Evolutionary conservation across 805 yeast species (phyloP).

Genomic region (Middelhovenomyces tepae): DNA sequence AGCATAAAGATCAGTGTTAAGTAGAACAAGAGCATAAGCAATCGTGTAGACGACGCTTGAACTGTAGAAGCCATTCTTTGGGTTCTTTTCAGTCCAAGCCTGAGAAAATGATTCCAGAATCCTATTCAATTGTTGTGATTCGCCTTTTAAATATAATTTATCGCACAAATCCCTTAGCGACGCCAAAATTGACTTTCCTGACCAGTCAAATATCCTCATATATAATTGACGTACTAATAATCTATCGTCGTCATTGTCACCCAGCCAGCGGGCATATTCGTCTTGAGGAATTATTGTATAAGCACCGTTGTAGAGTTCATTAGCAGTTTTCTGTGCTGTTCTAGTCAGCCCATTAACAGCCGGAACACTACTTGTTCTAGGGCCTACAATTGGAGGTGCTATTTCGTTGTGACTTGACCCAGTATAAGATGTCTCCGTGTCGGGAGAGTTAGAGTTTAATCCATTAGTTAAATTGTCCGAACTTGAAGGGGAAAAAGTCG

Average conservation of each 20-base stretch:
- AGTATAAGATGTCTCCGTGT: too few relatives aligned
- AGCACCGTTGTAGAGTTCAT: conserved; percentile 6
- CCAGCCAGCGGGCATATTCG: conserved; percentile 35
- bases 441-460: too few relatives aligned
- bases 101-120: conserved; percentile 59
- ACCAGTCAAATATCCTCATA: conserved; percentile 34
- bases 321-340: neutral
- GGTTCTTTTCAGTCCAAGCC: conserved; percentile 48
- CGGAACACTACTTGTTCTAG: too few relatives aligned
- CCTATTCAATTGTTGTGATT: conserved; percentile 72
- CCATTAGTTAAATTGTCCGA: too few relatives aligned
- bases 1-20: conserved; percentile 72
- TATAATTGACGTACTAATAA: conserved; percentile 28
- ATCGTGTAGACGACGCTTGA: conserved; percentile 57
- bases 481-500: too few relatives aligned
- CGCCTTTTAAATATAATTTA: conserved; percentile 67
- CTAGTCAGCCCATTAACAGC: too few relatives aligned
- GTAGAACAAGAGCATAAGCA: conserved; percentile 58
- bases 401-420: too few relatives aligned
- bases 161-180: conserved; percentile 56
- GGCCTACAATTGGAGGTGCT: too few relatives aligned
- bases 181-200: conserved; percentile 43
- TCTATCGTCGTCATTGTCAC: conserved; percentile 24
- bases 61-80: conserved; percentile 40
- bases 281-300: conserved; percentile 27